Evolutionary conservation across 2,329 filamentous ascomycete genomes (phyloP).

Genomic region (Madurella mycetomatis): DNA sequence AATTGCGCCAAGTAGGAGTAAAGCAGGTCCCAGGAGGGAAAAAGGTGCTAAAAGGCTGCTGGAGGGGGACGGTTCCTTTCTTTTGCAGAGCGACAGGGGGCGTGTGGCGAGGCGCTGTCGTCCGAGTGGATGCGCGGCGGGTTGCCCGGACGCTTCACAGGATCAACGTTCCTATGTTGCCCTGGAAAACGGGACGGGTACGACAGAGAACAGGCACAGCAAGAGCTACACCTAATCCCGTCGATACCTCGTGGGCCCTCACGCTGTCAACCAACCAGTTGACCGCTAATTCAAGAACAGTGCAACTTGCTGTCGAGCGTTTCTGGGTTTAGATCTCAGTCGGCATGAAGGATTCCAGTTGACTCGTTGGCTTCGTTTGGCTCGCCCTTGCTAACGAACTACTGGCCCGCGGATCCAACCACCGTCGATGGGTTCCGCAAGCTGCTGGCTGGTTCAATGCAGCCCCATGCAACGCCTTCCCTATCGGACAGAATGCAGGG

Average conservation of each 20-base stretch:
- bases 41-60: constrained; percentile 1
- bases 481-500: constrained; percentile 18
- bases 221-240: constrained; percentile 12
- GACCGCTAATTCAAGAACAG: constrained; percentile 9
- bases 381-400: constrained; percentile 22
- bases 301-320: constrained; percentile 13
- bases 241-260: constrained; percentile 11
- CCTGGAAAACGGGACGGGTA: background rate
- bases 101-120: constrained; percentile 14
- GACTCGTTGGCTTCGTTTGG: constrained; percentile 17
- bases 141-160: background rate
- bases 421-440: constrained; percentile 13
- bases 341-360: constrained; percentile 15
- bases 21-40: constrained; percentile 19
- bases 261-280: constrained; percentile 12
- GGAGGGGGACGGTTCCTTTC: constrained; percentile 10
- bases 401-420: constrained; percentile 22
- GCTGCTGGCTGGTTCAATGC: constrained; percentile 15
- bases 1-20: constrained; percentile 15
- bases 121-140: constrained; percentile 2
- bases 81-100: constrained; percentile 11
- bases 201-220: too few species aligned
- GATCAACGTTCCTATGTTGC: background rate
- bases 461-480: constrained; percentile 19
- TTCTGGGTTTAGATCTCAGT: constrained; percentile 17